Conservation (phyloP, 1,284 basidiomycete species). For the Heterobasidion annosum region DNA sequence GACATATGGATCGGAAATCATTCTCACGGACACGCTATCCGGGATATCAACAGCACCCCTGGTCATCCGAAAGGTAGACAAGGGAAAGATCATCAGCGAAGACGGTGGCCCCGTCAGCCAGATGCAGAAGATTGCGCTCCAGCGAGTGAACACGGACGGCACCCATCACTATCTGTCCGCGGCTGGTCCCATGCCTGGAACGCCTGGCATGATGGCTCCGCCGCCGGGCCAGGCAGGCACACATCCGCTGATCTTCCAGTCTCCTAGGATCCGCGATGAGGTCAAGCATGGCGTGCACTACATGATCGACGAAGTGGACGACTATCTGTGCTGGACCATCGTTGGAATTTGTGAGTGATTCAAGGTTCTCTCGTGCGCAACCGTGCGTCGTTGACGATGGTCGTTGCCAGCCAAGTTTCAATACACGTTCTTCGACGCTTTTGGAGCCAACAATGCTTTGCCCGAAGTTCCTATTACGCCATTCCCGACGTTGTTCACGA, state of each 20-base stretch:
- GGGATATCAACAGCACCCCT: constrained; percentile 84
- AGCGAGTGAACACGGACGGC: constrained; percentile 74
- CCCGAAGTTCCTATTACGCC: constrained; percentile 79
- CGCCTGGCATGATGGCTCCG: constrained; percentile 54
- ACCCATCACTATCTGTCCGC: constrained; percentile 77
- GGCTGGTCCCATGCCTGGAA: constrained; percentile 71
- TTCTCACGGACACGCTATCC: constrained; percentile 76
- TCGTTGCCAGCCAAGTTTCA: constrained; percentile 69
- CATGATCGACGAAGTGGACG: constrained; percentile 82
- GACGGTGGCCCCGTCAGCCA: constrained; percentile 91
- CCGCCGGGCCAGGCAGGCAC: constrained; percentile 70
- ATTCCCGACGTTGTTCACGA: constrained; percentile 79
- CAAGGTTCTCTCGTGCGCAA: not conserved
- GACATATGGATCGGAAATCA: constrained; percentile 86
- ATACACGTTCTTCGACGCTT: constrained; percentile 90
- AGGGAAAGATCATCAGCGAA: constrained; percentile 73
- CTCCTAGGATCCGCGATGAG: constrained; percentile 67
- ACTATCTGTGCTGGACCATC: constrained; percentile 93
- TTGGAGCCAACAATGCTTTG: constrained; percentile 67
- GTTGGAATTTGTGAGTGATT: constrained; percentile 81
- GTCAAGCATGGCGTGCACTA: constrained; percentile 61
- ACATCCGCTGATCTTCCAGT: constrained; percentile 71
- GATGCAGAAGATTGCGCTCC: constrained; percentile 92
- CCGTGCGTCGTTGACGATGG: not conserved
- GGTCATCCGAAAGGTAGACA: constrained; percentile 89